phyloP scores from a whole-genome alignment of 2,329 filamentous ascomycete species.

The Beauveria brongniartii region DNA sequence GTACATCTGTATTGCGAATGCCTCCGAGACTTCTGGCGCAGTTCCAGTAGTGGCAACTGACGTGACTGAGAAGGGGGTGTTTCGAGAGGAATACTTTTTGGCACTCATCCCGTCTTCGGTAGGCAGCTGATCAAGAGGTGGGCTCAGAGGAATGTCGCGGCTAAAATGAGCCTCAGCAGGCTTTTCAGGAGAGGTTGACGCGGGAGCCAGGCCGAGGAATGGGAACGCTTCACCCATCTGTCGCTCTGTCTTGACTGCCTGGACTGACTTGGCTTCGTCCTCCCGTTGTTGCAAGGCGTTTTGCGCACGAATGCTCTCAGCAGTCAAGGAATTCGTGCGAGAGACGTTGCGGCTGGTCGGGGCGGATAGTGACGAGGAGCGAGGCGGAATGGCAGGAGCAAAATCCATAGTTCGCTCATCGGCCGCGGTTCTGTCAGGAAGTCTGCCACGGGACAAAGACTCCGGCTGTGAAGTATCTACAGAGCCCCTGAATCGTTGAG shows the following conservation, averaged over 20 bases:
- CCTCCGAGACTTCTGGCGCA: constrained; percentile 56
- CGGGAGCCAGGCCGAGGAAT: not conserved
- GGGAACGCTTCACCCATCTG: constrained; percentile 13
- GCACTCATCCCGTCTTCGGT: constrained; percentile 45
- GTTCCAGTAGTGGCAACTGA: constrained; percentile 56
- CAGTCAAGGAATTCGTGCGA: constrained; percentile 46
- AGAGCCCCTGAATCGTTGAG: constrained; percentile 21
- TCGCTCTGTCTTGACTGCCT: constrained; percentile 11
- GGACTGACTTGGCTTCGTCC: constrained; percentile 18
- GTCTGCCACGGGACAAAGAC: not conserved
- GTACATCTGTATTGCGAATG: constrained; percentile 53
- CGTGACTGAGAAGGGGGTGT: constrained; percentile 54
- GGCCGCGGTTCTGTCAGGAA: not conserved
- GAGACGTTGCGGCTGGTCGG: constrained; percentile 52
- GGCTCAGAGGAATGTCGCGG: constrained; percentile 20
- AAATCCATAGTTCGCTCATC: constrained; percentile 52
- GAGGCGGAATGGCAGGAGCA: constrained; percentile 47
- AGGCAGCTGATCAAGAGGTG: constrained; percentile 34
- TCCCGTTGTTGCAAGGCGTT: constrained; percentile 29
- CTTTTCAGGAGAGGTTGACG: not conserved
- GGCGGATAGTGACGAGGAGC: constrained; percentile 54
- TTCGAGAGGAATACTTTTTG: constrained; percentile 45
- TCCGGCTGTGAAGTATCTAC: not conserved
- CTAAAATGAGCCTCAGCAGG: not conserved
- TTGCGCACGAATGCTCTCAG: constrained; percentile 50